These are phyloP conservation scores for Acorus gramineus DNA, from an alignment of 106 monocot species.

Conservation along the genomic window DNA sequence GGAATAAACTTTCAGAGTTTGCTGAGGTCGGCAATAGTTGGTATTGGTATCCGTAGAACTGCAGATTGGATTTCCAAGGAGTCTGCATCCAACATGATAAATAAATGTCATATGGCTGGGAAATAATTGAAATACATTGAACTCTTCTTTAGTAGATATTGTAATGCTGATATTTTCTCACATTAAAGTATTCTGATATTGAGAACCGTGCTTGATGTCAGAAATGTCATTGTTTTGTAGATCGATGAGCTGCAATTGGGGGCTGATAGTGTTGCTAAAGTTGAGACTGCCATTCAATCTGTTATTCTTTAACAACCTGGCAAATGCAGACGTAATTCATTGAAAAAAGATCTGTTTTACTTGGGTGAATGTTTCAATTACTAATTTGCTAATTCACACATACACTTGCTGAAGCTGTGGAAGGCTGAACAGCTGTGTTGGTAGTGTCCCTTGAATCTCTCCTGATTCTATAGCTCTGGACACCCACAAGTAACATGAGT, in stretches of 20 bases:
- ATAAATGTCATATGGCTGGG: neutral
- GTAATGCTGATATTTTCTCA: constrained; percentile 10
- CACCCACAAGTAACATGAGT: neutral
- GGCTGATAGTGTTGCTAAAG: constrained; percentile 28
- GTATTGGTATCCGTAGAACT: neutral
- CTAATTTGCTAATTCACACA: constrained; percentile 3
- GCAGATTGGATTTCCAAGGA: constrained; percentile 58
- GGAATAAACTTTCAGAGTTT: constrained; percentile 23
- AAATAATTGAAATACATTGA: too few species aligned
- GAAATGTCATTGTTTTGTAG: constrained; percentile 53
- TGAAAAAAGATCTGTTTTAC: too few species aligned
- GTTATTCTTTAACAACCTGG: constrained; percentile 52
- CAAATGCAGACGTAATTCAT: neutral
- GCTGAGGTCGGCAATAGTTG: constrained; percentile 25
- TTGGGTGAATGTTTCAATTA: neutral
- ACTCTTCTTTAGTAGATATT: too few species aligned
- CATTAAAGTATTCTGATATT: constrained; percentile 23
- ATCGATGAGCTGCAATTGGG: constrained; percentile 40
- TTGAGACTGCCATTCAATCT: constrained; percentile 54
- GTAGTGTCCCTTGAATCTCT: constrained; percentile 41
- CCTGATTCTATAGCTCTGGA: constrained; percentile 52
- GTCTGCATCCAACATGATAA: constrained; percentile 20
- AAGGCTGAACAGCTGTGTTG: constrained; percentile 35
- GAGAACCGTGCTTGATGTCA: neutral
- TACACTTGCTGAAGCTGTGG: constrained; percentile 66